Percentiles rank a stretch among this genome's conserved stretches.
phyloP scores from a whole-genome alignment of 805 yeast species.

The Starmerella apis region DNA sequence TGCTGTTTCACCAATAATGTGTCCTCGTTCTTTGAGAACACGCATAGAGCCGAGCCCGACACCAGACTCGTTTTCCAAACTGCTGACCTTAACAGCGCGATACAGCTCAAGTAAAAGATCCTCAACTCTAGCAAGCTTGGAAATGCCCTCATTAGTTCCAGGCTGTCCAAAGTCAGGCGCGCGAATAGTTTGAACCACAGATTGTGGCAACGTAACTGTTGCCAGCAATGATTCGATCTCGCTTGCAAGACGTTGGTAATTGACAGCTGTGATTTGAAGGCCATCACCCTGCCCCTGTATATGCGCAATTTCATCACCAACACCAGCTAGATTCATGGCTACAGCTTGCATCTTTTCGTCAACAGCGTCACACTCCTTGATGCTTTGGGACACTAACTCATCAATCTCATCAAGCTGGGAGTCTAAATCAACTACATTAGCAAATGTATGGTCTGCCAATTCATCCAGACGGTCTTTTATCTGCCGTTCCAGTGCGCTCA shows the following conservation, averaged over 20 bases:
- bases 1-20: constrained; percentile 48
- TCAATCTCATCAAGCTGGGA: constrained; percentile 37
- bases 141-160: constrained; percentile 32
- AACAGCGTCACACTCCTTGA: constrained; percentile 45
- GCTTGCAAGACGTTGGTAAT: constrained; percentile 62
- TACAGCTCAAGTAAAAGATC: constrained; percentile 44
- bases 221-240: constrained; percentile 58
- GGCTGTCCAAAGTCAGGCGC: constrained; percentile 35
- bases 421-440: constrained; percentile 44
- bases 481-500: constrained; percentile 46
- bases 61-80: constrained; percentile 26
- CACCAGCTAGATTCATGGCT: constrained; percentile 50
- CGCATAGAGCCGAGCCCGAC: constrained; percentile 40
- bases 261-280: constrained; percentile 69
- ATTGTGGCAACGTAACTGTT: constrained; percentile 56
- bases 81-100: constrained; percentile 46
- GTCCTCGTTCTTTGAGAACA: constrained; percentile 58
- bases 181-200: constrained; percentile 41
- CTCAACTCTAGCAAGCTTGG: constrained; percentile 43
- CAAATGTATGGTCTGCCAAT: constrained; percentile 53
- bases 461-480: constrained; percentile 49
- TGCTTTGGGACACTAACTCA: constrained; percentile 37
- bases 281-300: constrained; percentile 73
- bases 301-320: constrained; percentile 56
- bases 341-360: constrained; percentile 47